These are phyloP conservation scores for Haberlea rhodopensis DNA, from an alignment of 257 asterid genomes.

Conservation along the genomic window DNA sequence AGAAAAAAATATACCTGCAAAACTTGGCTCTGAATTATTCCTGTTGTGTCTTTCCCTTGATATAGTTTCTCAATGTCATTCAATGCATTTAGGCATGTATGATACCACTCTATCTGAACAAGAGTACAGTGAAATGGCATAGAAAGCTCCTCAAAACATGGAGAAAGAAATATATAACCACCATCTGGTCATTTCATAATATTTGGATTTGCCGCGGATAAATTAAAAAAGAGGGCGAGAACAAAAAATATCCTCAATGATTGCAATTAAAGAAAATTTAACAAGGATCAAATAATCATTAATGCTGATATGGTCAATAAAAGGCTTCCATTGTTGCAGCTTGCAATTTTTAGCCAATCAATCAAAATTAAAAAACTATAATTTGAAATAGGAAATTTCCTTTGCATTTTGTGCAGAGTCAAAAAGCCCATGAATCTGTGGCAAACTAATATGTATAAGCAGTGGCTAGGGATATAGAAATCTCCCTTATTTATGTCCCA, in stretches of 20 bases:
- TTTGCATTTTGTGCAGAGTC: not conserved
- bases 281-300: constrained; percentile 22
- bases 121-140: constrained; percentile 16
- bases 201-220: constrained; percentile 18
- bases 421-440: constrained; percentile 23
- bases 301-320: constrained; percentile 19
- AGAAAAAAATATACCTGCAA: constrained; percentile 61
- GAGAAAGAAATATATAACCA: constrained; percentile 21
- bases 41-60: constrained; percentile 70
- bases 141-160: constrained; percentile 12
- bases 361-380: constrained; percentile 20
- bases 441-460: constrained; percentile 10
- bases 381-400: constrained; percentile 7
- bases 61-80: constrained; percentile 68
- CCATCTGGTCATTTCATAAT: constrained; percentile 12
- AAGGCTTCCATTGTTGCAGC: constrained; percentile 1
- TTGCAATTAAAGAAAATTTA: constrained; percentile 17
- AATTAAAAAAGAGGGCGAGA: constrained; percentile 4
- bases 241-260: constrained; percentile 17
- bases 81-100: constrained; percentile 61
- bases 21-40: constrained; percentile 81
- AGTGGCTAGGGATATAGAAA: constrained; percentile 14
- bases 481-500: constrained; percentile 8
- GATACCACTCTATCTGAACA: constrained; percentile 80
- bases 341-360: constrained; percentile 7